These are phyloP conservation scores for Pseudocercospora macadamiae DNA, from an alignment of 2,329 filamentous ascomycete genomes.

Conservation along the genomic window DNA sequence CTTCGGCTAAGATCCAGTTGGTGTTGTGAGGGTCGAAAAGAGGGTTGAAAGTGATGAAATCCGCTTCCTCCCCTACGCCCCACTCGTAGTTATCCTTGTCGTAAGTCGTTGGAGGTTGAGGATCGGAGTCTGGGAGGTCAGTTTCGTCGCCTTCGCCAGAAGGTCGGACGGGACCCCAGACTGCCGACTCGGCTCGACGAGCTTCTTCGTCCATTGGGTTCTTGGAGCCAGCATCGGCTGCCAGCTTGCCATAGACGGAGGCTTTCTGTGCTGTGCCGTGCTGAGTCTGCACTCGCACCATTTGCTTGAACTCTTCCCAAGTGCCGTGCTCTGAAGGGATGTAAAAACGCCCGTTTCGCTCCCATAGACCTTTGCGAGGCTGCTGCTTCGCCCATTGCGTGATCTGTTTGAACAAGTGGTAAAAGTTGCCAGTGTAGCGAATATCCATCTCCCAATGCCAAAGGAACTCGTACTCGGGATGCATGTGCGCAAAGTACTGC, in stretches of 20 bases:
- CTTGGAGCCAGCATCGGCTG: slow-evolving; percentile 33
- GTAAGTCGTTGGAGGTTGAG: slow-evolving; percentile 60
- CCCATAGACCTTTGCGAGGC: slow-evolving; percentile 74
- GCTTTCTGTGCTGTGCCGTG: slow-evolving; percentile 52
- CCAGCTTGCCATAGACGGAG: slow-evolving; percentile 46
- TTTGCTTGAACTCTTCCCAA: slow-evolving; percentile 71
- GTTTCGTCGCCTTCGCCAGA: slow-evolving; percentile 47
- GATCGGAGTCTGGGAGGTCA: slow-evolving; percentile 55
- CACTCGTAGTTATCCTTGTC: slow-evolving; percentile 61
- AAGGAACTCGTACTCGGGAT: slow-evolving; percentile 87
- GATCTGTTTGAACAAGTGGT: slow-evolving; percentile 73
- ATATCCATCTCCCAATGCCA: slow-evolving; percentile 98
- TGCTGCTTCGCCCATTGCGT: slow-evolving; percentile 69
- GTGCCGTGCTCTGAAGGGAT: slow-evolving; percentile 69
- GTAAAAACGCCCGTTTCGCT: slow-evolving; percentile 76
- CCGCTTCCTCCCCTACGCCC: slow-evolving; percentile 71
- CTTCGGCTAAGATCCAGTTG: slow-evolving; percentile 72
- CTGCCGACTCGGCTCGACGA: slow-evolving; percentile 48
- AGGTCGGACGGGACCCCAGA: slow-evolving; percentile 53
- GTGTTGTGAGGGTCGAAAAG: slow-evolving; percentile 72
- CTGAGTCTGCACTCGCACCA: slow-evolving; percentile 65
- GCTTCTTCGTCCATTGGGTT: slow-evolving; percentile 48
- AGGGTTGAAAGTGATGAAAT: slow-evolving; percentile 77
- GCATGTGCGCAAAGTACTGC: slow-evolving; percentile 86
- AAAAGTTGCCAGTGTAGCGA: slow-evolving; percentile 86